Conservation (phyloP, 2,329 filamentous ascomycete genomes). For the Talaromyces verruculosus region DNA sequence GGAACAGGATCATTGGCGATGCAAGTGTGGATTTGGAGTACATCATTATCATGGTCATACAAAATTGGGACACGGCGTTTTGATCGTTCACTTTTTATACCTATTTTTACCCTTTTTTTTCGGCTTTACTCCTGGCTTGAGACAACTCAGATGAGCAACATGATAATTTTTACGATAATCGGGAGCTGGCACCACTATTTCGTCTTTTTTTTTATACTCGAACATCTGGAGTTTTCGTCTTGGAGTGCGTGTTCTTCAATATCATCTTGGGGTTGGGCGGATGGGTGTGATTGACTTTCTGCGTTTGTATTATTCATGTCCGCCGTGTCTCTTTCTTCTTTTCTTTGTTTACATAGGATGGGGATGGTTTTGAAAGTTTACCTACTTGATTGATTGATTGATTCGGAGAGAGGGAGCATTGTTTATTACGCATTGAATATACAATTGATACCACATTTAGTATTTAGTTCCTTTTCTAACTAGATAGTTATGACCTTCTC, state of each 20-base stretch:
- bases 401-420: not conserved
- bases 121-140: not conserved
- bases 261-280: conserved; percentile 22
- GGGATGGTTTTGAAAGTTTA: not conserved
- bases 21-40: conserved; percentile 1
- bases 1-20: not conserved
- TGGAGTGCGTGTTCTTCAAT: not conserved
- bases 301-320: not conserved
- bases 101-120: conserved; percentile 22
- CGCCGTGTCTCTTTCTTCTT: conserved; percentile 23
- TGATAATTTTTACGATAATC: conserved; percentile 12
- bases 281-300: not conserved
- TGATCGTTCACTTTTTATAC: conserved; percentile 23
- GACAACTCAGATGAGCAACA: conserved; percentile 7
- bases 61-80: conserved; percentile 1
- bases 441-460: conserved; percentile 15
- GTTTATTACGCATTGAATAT: conserved; percentile 16
- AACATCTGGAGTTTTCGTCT: conserved; percentile 23
- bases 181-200: conserved; percentile 4
- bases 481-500: no score
- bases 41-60: conserved; percentile 11
- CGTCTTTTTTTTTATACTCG: conserved; percentile 9
- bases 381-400: not conserved
- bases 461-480: not conserved
- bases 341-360: conserved; percentile 26